Conservation (phyloP, 768 basidiomycete species). For the Rhodotorula paludigena region DNA sequence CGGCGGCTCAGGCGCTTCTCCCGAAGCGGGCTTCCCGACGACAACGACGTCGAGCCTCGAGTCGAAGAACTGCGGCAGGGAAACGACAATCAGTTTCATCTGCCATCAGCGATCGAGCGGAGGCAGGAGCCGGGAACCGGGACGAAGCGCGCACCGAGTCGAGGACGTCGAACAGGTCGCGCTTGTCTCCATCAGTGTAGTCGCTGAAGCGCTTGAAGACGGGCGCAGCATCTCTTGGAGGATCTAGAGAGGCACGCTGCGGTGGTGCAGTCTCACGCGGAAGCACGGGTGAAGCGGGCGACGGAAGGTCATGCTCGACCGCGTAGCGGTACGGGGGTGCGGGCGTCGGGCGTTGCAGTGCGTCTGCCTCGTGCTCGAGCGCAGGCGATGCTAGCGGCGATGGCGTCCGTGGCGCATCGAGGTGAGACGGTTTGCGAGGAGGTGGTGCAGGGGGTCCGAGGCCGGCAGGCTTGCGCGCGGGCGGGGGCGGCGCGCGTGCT, state of each 20-base stretch:
- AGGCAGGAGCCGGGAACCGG: background rate
- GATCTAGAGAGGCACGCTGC: background rate
- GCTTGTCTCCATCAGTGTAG: constrained; percentile 25
- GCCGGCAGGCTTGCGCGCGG: background rate
- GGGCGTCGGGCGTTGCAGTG: background rate
- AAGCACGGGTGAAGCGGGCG: background rate
- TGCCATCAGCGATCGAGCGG: too few relatives aligned
- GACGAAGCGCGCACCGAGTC: constrained; percentile 8
- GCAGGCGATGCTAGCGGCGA: too few relatives aligned
- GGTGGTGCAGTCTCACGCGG: too few relatives aligned
- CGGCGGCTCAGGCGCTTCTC: too few relatives aligned
- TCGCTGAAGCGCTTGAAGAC: constrained; percentile 11
- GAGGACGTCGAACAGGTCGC: constrained; percentile 16
- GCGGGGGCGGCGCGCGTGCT: background rate
- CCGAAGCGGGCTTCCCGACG: too few relatives aligned
- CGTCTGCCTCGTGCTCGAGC: too few relatives aligned
- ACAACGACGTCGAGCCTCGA: constrained; percentile 17
- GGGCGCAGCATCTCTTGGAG: background rate
- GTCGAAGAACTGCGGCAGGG: background rate
- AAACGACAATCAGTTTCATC: too few relatives aligned
- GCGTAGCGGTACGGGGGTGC: background rate
- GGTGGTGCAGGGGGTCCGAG: background rate
- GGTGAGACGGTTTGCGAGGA: background rate
- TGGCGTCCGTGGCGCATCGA: too few relatives aligned
- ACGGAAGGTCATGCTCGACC: background rate